These are phyloP conservation scores for Coemansia sp. DNA, from an alignment of 192 early-diverging fungal genomes.

Conservation along the genomic window DNA sequence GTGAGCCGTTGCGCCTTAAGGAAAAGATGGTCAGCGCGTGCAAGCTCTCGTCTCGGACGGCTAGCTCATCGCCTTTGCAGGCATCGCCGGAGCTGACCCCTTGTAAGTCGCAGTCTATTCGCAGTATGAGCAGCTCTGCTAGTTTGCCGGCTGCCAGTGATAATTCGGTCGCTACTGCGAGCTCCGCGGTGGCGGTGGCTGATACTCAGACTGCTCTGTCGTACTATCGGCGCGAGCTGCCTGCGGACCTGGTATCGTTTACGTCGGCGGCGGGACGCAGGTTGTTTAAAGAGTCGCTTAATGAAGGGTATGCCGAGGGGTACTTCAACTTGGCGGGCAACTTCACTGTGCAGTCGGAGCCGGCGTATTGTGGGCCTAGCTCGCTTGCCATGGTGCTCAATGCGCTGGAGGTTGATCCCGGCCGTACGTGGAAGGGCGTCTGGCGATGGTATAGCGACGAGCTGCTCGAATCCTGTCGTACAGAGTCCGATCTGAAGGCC, in stretches of 20 bases:
- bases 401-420: conserved; percentile 86
- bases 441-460: conserved; percentile 89
- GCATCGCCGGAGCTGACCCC: neutral
- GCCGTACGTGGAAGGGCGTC: conserved; percentile 86
- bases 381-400: conserved; percentile 93
- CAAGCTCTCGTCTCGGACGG: conserved; percentile 2
- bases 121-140: neutral
- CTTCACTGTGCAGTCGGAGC: conserved; percentile 89
- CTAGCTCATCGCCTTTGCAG: neutral
- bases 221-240: conserved; percentile 67
- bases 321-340: conserved; percentile 86
- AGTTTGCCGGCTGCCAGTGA: neutral
- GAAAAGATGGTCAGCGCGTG: conserved; percentile 32
- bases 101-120: neutral
- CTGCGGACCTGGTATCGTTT: conserved; percentile 68
- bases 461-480: conserved; percentile 67
- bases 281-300: conserved; percentile 77
- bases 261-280: conserved; percentile 73
- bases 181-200: neutral
- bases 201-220: conserved; percentile 31
- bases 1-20: conserved; percentile 9
- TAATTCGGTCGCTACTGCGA: neutral
- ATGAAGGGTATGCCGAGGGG: conserved; percentile 74
- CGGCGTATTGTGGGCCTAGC: conserved; percentile 85
- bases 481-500: conserved; percentile 68